Evolutionary conservation across 345 rosid genomes (phyloP), one percentile per base, ranked within the genome.

Genomic region (Eucalyptus grandis): DNA sequence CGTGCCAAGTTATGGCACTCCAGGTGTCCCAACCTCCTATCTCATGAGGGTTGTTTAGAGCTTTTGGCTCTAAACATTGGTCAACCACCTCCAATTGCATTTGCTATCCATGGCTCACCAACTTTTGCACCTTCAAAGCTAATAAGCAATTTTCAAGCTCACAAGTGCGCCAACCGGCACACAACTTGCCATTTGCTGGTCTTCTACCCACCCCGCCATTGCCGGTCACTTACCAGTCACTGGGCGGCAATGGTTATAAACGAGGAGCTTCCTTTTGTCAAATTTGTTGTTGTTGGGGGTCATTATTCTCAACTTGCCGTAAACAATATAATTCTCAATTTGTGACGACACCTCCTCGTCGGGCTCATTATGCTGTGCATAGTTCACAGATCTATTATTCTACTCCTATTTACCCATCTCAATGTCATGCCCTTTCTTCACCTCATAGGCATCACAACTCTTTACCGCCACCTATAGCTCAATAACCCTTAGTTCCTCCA

Each of bases 201-300:
- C 65, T 26, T 58, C 14, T 26, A 58, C 65, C 65, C 65, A 26
- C n/a, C 65, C n/a, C n/a, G 0, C 65, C 30, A 11, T 58, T 4
- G 0, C 3, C 1, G 0, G 3, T 58, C n/a, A 1, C 14, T 24
- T 58, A 58, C n/a, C 3, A 26, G 30, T 26, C n/a, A 11, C 8
- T 51, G 1, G 54, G 54, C 19, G 9, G 65, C n/a, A 26, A 27
- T 11, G 86, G 14, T 58, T 11, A 26, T 58, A 2, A 2, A 11
- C 2, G 7, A 11, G n/a, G 14, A 58, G 14, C n/a, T 26, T 27
- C 14, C 6, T 58, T 58, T 24, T 24, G 30, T 58, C 65, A 58
- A 10, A 58, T 58, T 58, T 26, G 65, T 11, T 26, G 14, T 3
- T 2, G 1, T 26, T 5, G n/a, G 30, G 30, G 13, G n/a, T 26